phyloP scores from a whole-genome alignment of 83 land plant species.

The Picea abies region DNA sequence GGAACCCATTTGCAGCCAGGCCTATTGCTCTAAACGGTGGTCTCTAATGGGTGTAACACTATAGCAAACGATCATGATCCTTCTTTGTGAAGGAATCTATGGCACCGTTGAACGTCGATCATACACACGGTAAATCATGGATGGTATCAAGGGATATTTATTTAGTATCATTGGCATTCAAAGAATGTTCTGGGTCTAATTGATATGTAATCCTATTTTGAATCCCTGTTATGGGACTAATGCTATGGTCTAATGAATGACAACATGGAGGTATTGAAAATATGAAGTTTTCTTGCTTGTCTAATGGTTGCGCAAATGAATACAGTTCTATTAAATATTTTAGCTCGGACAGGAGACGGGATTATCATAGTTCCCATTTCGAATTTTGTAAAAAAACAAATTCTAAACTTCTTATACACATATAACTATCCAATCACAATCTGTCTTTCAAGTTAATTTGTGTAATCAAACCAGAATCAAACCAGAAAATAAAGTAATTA shows the following conservation, averaged over 20 bases:
- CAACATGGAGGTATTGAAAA: too few relatives aligned
- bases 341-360: too few relatives aligned
- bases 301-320: too few relatives aligned
- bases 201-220: constrained; percentile 48
- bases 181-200: constrained; percentile 56
- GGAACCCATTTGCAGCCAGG: constrained; percentile 51
- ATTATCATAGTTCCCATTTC: too few relatives aligned
- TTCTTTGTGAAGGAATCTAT: constrained; percentile 49
- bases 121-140: constrained; percentile 45
- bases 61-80: constrained; percentile 39
- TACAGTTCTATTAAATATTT: too few relatives aligned
- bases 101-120: constrained; percentile 62
- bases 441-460: too few relatives aligned
- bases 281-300: too few relatives aligned
- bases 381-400: too few relatives aligned
- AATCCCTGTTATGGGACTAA: constrained; percentile 44
- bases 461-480: too few relatives aligned
- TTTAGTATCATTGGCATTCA: constrained; percentile 54
- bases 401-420: too few relatives aligned
- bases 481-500: too few relatives aligned
- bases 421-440: too few relatives aligned
- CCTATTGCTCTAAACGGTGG: constrained; percentile 32
- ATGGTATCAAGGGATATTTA: constrained; percentile 35
- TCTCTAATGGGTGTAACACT: constrained; percentile 30
- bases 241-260: background rate